phyloP scores from a whole-genome alignment of 495 filamentous ascomycete species.

The Viridothelium virens region DNA sequence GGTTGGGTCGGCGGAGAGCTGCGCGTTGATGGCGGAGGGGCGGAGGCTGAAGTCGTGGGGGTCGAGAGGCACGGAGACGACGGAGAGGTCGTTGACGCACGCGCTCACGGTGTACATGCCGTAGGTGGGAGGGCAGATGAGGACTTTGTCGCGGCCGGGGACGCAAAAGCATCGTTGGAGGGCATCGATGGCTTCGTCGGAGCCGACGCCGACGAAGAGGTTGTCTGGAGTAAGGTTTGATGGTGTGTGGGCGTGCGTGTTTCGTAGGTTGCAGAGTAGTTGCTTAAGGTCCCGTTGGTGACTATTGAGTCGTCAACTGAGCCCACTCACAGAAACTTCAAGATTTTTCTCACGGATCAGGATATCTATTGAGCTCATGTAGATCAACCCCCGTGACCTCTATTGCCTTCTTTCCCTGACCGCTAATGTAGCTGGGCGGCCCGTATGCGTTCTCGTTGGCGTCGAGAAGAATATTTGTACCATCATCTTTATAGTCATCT shows the following conservation, averaged over 20 bases:
- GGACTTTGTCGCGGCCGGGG: constrained; percentile 78
- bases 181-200: constrained; percentile 92
- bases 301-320: constrained; percentile 32
- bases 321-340: background rate
- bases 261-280: constrained; percentile 78
- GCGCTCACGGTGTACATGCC: constrained; percentile 97
- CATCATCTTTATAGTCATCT: constrained; percentile 95
- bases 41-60: constrained; percentile 60
- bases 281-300: constrained; percentile 84
- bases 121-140: constrained; percentile 93
- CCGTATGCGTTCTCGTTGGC: constrained; percentile 98
- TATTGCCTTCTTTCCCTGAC: background rate
- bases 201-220: constrained; percentile 90
- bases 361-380: constrained; percentile 80
- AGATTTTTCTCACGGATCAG: constrained; percentile 61
- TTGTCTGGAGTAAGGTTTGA: constrained; percentile 70
- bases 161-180: constrained; percentile 86
- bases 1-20: constrained; percentile 52
- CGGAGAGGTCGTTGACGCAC: constrained; percentile 78
- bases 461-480: constrained; percentile 91
- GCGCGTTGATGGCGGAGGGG: constrained; percentile 55
- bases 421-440: constrained; percentile 35
- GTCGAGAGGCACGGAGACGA: constrained; percentile 78
- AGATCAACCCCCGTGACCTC: constrained; percentile 51
- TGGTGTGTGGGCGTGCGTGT: constrained; percentile 69